phyloP scores from a whole-genome alignment of 441 rosid species.

The Gossypium trilobum region DNA sequence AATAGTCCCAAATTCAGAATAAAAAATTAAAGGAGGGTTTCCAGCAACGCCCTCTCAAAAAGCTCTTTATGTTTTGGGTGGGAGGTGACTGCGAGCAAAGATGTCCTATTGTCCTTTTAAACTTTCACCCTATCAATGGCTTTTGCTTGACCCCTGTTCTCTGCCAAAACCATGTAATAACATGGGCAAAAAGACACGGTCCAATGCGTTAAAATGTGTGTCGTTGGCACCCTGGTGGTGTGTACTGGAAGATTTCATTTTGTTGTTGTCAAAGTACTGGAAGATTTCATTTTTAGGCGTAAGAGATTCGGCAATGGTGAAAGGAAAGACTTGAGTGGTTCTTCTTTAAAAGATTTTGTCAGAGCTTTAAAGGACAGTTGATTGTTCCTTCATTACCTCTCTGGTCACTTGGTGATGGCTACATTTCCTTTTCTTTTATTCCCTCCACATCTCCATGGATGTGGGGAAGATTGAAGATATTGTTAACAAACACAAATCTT shows the following conservation, averaged over 20 bases:
- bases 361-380: not conserved
- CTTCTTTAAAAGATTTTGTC: not conserved
- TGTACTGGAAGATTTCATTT: not conserved
- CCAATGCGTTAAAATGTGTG: not conserved
- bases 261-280: not conserved
- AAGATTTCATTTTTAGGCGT: not conserved
- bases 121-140: not conserved
- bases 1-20: constrained; percentile 16
- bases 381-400: not conserved
- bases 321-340: not conserved
- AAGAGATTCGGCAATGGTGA: not conserved
- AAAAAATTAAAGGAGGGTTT: not conserved
- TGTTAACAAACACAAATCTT: not conserved
- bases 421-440: not conserved
- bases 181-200: not conserved
- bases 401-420: not conserved
- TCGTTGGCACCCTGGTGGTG: not conserved
- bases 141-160: constrained; percentile 11
- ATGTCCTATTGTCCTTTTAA: not conserved
- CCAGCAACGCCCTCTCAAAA: constrained; percentile 12
- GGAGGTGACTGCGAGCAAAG: constrained; percentile 1
- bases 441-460: not conserved
- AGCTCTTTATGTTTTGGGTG: constrained; percentile 4
- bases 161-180: constrained; percentile 7
- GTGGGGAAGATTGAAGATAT: not conserved